Evolutionary conservation across 176 grass and related monocot genomes (phyloP), one percentile per base, ranked within the genome.

Genomic region (Microstegium vimineum): DNA sequence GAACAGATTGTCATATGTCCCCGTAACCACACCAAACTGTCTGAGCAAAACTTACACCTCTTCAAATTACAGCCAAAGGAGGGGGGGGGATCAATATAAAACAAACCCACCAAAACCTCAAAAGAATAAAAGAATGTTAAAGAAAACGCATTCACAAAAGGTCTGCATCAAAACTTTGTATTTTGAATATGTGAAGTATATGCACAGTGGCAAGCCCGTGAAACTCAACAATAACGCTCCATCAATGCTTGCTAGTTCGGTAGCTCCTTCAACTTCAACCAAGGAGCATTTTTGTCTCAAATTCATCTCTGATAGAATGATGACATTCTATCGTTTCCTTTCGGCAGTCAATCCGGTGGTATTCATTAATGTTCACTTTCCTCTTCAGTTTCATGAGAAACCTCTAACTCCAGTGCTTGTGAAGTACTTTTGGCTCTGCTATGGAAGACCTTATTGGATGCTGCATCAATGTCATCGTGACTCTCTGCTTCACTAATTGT

Each of bases 161-260:
- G 79, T 87, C 80, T 85, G 80, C 23, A 74, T 37, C 82, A 92
- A 91, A 92, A 91, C 86, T 81, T 77, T 69, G 66, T 57, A 85
- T 71, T 34, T 75, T 66, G 15, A 68, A 57, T n/a, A 75, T 23
- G 75, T 42, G n/a, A 82, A 70, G 20, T 84, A 78, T 86, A 64
- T 62, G 90, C 71, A 77, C 54, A 93, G 77, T 57, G 3, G 28
- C 42, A 82, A 43, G 60, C 26, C 43, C 59, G 27, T 66, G 68
- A 77, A 60, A 32, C 56, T 45, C 25, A 74, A 60, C 47, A 83
- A 31, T 61, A 77, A 66, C 27, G 22, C 17, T 71, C 33, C 73
- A 30, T 15, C 43, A 34, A 25, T 59, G 57, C 69, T 72, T 28
- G 14, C 25, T n/a, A n/a, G n/a, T n/a, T n/a, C n/a, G n/a, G n/a